phyloP scores from a whole-genome alignment of 257 asterid genomes.

The Oldenlandia corymbosa region DNA sequence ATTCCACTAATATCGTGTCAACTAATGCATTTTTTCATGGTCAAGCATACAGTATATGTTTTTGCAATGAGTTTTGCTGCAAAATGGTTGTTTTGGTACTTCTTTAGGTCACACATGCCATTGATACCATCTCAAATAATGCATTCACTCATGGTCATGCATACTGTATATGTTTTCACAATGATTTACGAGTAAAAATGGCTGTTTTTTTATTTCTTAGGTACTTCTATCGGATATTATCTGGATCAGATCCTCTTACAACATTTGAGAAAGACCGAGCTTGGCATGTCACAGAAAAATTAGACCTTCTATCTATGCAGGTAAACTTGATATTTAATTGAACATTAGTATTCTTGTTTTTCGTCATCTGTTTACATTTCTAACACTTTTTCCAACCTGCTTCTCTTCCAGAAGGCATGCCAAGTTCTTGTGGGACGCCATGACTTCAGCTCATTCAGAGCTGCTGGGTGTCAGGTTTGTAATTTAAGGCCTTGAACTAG shows the following conservation, averaged over 20 bases:
- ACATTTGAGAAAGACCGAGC: conserved; percentile 75
- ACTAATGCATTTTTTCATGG: no score
- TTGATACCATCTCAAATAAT: neutral
- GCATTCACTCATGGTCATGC: neutral
- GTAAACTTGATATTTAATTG: conserved; percentile 26
- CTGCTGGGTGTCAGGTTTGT: conserved; percentile 84
- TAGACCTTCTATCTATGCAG: conserved; percentile 73
- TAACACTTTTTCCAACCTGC: conserved; percentile 11
- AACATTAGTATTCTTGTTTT: conserved; percentile 3
- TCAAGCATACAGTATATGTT: no score
- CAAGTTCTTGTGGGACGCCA: conserved; percentile 71
- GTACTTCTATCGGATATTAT: conserved; percentile 70
- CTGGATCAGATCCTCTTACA: conserved; percentile 64
- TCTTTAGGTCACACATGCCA: no score
- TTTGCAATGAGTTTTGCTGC: no score
- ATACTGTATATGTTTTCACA: neutral
- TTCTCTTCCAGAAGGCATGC: conserved; percentile 72
- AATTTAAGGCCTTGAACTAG: neutral
- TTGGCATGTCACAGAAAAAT: conserved; percentile 87
- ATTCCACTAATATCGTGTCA: no score
- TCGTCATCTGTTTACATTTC: neutral
- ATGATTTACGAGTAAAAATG: neutral
- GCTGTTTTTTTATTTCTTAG: conserved; percentile 32
- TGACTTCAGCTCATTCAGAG: conserved; percentile 95
- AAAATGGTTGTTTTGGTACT: no score